Evolutionary conservation across 257 asterid genomes (phyloP).

Genomic region (Capsicum baccatum): DNA sequence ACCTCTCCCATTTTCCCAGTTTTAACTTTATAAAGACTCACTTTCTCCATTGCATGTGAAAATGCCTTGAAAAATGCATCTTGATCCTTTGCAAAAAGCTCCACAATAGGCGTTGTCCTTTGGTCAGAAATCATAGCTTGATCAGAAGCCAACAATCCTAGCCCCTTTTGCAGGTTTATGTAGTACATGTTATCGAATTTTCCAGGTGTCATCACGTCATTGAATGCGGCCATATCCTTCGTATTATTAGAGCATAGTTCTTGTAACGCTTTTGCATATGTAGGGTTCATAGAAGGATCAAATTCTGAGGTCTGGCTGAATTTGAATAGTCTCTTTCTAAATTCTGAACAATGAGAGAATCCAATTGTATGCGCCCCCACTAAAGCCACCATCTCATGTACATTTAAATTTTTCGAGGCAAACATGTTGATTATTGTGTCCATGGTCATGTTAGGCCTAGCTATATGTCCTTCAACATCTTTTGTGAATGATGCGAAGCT

Average conservation of each 20-base stretch:
- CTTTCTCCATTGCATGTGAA: constrained; percentile 66
- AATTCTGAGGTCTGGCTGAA: constrained; percentile 39
- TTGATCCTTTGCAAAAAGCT: constrained; percentile 67
- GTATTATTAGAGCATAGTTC: constrained; percentile 57
- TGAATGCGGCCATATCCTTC: constrained; percentile 66
- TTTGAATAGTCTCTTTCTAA: constrained; percentile 59
- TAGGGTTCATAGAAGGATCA: constrained; percentile 72
- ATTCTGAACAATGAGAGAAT: constrained; percentile 76
- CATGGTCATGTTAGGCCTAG: constrained; percentile 64
- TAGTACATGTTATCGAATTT: constrained; percentile 78
- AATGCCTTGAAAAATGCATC: constrained; percentile 62
- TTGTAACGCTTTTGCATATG: constrained; percentile 49
- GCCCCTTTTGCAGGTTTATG: constrained; percentile 54
- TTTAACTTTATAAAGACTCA: constrained; percentile 48
- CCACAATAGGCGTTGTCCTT: constrained; percentile 73
- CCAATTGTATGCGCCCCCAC: constrained; percentile 89
- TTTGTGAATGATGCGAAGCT: constrained; percentile 45
- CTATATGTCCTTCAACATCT: constrained; percentile 80
- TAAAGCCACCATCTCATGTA: constrained; percentile 78
- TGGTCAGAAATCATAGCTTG: constrained; percentile 58
- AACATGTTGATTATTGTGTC: constrained; percentile 55
- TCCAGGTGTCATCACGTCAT: constrained; percentile 83
- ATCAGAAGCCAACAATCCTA: constrained; percentile 70
- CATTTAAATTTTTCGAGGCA: constrained; percentile 43
- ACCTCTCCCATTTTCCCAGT: constrained; percentile 78